Evolutionary conservation across 2,329 filamentous ascomycete species (phyloP).

Genomic region (Diaporthe sp.): DNA sequence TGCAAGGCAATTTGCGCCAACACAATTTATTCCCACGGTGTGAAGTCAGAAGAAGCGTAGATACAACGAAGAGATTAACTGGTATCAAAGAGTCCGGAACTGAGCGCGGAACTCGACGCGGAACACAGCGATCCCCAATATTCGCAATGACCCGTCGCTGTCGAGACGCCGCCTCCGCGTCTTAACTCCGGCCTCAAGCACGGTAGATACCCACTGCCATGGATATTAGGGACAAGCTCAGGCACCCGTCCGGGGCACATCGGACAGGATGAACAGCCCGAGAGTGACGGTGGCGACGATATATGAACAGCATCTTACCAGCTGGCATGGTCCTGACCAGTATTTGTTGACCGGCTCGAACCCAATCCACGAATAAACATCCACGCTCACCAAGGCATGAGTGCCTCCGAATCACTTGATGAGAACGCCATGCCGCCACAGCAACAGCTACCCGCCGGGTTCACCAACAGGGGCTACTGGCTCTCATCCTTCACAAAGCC

Average conservation of each 20-base stretch:
- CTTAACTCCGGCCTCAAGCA: not conserved
- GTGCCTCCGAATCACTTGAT: not conserved
- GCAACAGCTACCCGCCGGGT: not conserved
- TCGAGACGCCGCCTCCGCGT: not conserved
- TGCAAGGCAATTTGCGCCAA: too few relatives aligned
- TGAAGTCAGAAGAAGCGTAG: too few relatives aligned
- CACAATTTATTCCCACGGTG: not conserved
- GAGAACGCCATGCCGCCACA: not conserved
- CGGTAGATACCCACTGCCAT: not conserved
- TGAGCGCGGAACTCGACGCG: not conserved
- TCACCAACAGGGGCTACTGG: slow-evolving; percentile 17
- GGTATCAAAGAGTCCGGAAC: not conserved
- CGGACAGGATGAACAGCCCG: not conserved
- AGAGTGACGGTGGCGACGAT: not conserved
- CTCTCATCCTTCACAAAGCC: not conserved
- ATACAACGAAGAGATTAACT: not conserved
- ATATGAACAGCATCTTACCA: not conserved
- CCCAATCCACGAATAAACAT: too few relatives aligned
- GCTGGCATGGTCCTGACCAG: not conserved
- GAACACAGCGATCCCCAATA: not conserved
- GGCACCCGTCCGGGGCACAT: not conserved
- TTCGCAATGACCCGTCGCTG: not conserved
- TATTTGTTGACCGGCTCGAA: too few relatives aligned
- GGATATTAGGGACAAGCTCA: not conserved
- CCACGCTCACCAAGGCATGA: too few relatives aligned